These are phyloP conservation scores for Aspergillus wentii DNA, from an alignment of 495 filamentous ascomycete genomes.

Conservation along the genomic window DNA sequence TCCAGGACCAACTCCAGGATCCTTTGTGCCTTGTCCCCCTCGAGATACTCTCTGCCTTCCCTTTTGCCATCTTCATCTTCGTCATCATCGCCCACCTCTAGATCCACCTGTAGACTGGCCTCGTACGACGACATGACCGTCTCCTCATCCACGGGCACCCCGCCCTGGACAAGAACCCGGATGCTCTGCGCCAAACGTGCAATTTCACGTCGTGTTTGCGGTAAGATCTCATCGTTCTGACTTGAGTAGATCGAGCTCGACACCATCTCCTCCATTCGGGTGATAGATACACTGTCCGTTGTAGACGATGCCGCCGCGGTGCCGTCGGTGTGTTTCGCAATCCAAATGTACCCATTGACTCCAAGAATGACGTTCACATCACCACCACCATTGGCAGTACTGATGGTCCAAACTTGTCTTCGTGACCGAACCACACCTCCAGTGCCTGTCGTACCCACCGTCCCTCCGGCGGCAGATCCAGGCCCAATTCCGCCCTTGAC, in stretches of 20 bases:
- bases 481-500: constrained; percentile 27
- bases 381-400: constrained; percentile 61
- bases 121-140: constrained; percentile 81
- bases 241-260: constrained; percentile 77
- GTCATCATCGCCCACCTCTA: constrained; percentile 48
- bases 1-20: constrained; percentile 52
- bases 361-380: constrained; percentile 84
- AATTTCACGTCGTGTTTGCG: constrained; percentile 81
- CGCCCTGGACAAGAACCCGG: constrained; percentile 71
- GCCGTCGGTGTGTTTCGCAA: constrained; percentile 66
- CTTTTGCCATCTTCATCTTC: constrained; percentile 34
- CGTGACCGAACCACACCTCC: constrained; percentile 74
- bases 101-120: constrained; percentile 66
- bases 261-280: constrained; percentile 75
- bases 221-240: constrained; percentile 78
- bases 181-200: constrained; percentile 75
- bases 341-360: constrained; percentile 95
- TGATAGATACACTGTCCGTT: constrained; percentile 58
- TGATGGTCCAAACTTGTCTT: constrained; percentile 81
- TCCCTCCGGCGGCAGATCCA: constrained; percentile 15
- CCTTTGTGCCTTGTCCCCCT: constrained; percentile 62
- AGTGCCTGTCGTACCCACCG: constrained; percentile 14
- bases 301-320: constrained; percentile 44
- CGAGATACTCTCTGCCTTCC: constrained; percentile 59
- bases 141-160: constrained; percentile 85